Evolutionary conservation across 768 basidiomycete genomes (phyloP).

Genomic region (Russula sp.): DNA sequence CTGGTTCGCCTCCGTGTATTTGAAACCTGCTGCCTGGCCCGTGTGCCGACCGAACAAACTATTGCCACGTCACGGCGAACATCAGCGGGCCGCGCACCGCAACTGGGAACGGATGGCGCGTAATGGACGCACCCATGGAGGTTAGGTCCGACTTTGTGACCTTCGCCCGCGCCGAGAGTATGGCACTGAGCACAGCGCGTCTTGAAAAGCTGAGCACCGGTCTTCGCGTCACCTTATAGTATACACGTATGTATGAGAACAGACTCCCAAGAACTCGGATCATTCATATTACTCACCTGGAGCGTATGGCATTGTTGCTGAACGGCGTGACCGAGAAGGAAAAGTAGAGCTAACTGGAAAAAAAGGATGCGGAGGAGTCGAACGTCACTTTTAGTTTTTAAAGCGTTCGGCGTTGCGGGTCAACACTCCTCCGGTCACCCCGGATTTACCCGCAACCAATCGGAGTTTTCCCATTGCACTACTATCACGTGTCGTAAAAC

Average conservation of each 20-base stretch:
- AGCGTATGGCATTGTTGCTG: slow-evolving; percentile 44
- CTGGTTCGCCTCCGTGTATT: slow-evolving; percentile 92
- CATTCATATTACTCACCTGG: slow-evolving; percentile 39
- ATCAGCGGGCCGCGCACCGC: not conserved
- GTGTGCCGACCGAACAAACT: slow-evolving; percentile 80
- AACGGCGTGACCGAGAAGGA: slow-evolving; percentile 6
- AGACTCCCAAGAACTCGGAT: not conserved
- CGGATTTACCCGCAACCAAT: slow-evolving; percentile 24
- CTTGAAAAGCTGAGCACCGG: slow-evolving; percentile 96
- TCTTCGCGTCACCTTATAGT: slow-evolving; percentile 68
- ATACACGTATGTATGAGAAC: not conserved
- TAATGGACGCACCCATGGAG: slow-evolving; percentile 70
- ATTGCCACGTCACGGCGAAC: slow-evolving; percentile 34
- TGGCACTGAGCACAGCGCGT: slow-evolving; percentile 95
- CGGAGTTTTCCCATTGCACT: not conserved
- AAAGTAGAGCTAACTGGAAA: not conserved
- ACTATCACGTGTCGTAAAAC: too few species aligned
- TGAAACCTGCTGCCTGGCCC: slow-evolving; percentile 81
- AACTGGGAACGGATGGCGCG: not conserved
- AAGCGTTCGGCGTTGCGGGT: not conserved
- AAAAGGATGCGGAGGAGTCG: slow-evolving; percentile 1
- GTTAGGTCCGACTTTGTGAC: slow-evolving; percentile 93
- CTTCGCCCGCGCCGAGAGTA: slow-evolving; percentile 72
- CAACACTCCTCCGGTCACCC: not conserved
- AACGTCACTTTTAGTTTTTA: not conserved